Percentiles rank a stretch among this genome's conserved stretches.
Conservation (phyloP, 2,329 filamentous ascomycete species). For the Lachnellula occidentalis region DNA sequence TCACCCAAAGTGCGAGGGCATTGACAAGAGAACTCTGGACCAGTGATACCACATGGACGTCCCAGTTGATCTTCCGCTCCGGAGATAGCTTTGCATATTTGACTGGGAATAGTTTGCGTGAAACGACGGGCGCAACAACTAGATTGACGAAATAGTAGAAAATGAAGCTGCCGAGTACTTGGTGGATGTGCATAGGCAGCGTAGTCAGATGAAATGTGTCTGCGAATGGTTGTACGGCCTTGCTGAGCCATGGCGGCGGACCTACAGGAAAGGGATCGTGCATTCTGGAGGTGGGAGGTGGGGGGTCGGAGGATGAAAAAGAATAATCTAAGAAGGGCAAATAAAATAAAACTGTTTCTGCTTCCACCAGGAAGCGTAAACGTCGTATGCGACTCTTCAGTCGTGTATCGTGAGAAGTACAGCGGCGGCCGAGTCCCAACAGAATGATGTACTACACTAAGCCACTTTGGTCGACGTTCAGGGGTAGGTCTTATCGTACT, state of each 20-base stretch:
- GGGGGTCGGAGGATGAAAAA: background rate
- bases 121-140: slow-evolving; percentile 62
- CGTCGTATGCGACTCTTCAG: background rate
- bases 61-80: slow-evolving; percentile 69
- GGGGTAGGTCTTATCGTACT: background rate
- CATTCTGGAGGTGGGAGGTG: slow-evolving; percentile 42
- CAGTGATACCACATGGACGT: slow-evolving; percentile 81
- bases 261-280: slow-evolving; percentile 63
- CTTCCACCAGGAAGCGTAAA: background rate
- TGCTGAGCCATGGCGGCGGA: slow-evolving; percentile 47
- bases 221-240: slow-evolving; percentile 58
- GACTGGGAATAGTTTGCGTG: slow-evolving; percentile 53
- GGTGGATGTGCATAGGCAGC: slow-evolving; percentile 72
- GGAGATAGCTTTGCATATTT: slow-evolving; percentile 58
- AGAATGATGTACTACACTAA: background rate
- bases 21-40: slow-evolving; percentile 72
- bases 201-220: slow-evolving; percentile 56
- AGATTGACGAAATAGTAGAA: slow-evolving; percentile 65
- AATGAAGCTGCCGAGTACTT: slow-evolving; percentile 60
- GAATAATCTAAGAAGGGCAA: background rate
- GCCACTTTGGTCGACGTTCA: background rate
- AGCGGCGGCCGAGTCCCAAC: background rate
- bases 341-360: background rate
- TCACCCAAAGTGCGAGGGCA: slow-evolving; percentile 66
- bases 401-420: background rate